Conservation (phyloP, 2,329 filamentous ascomycete genomes). For the Paraphoma sp. region DNA sequence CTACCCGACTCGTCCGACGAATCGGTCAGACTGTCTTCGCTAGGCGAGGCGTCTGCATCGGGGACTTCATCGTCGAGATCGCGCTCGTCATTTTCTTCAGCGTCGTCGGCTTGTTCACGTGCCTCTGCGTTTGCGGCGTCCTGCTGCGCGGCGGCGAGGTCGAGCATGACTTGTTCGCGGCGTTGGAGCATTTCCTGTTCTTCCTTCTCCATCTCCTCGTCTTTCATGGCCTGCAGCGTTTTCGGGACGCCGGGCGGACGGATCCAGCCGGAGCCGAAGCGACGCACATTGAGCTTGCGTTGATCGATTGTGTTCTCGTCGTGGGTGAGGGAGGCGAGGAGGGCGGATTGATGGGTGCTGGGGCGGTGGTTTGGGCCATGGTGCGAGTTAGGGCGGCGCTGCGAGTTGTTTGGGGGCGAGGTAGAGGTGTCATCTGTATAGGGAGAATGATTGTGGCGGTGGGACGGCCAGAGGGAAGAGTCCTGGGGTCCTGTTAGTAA, state of each 20-base stretch:
- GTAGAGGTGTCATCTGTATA: conserved; percentile 22
- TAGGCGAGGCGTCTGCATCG: conserved; percentile 50
- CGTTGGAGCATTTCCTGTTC: conserved; percentile 80
- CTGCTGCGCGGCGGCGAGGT: conserved; percentile 69
- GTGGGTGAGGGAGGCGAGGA: conserved; percentile 71
- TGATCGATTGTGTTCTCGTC: conserved; percentile 81
- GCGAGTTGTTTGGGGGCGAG: conserved; percentile 26
- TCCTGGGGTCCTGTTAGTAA: conserved; percentile 26
- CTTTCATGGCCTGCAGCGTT: conserved; percentile 86
- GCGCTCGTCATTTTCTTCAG: conserved; percentile 43
- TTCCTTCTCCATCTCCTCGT: conserved; percentile 86
- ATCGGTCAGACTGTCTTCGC: conserved; percentile 20
- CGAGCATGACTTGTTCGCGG: conserved; percentile 73
- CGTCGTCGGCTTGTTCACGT: conserved; percentile 52
- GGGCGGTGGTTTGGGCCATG: conserved; percentile 44
- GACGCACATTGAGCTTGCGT: conserved; percentile 80
- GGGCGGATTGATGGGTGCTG: conserved; percentile 56
- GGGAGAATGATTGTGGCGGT: conserved; percentile 24
- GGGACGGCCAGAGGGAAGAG: conserved; percentile 39
- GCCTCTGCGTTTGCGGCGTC: conserved; percentile 45
- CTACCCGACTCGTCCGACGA: not conserved
- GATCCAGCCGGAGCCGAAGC: conserved; percentile 90
- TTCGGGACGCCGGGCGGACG: conserved; percentile 87
- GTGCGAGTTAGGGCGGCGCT: conserved; percentile 25
- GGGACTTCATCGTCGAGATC: conserved; percentile 52